Evolutionary conservation across 108 stramenopile genomes (phyloP).

Genomic region (Fragilariopsis cylindrus): DNA sequence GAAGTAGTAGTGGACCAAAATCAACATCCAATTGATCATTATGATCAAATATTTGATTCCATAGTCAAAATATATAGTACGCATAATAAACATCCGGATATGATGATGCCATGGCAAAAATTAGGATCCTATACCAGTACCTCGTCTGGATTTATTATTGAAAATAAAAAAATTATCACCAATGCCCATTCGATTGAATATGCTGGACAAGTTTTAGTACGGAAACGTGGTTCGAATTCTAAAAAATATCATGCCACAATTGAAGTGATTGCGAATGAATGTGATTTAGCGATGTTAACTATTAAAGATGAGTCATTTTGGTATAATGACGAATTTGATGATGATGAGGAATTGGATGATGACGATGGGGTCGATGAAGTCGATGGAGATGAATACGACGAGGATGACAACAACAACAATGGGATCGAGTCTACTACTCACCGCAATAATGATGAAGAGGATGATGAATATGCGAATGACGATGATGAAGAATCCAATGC

Average conservation of each 20-base stretch:
- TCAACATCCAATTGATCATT: background rate
- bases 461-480: background rate
- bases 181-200: conserved; percentile 66
- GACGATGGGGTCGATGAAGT: too few species aligned
- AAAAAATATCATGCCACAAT: conserved; percentile 46
- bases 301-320: conserved; percentile 28
- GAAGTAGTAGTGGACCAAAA: too few species aligned
- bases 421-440: background rate
- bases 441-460: background rate
- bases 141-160: conserved; percentile 53
- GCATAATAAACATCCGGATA: conserved; percentile 52
- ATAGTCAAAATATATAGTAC: conserved; percentile 58
- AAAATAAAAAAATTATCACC: conserved; percentile 61
- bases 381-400: background rate
- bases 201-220: conserved; percentile 57
- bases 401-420: background rate
- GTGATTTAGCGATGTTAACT: conserved; percentile 61
- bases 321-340: background rate
- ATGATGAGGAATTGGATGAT: background rate
- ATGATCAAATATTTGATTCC: conserved; percentile 38
- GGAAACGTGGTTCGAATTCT: conserved; percentile 45
- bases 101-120: conserved; percentile 59
- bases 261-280: conserved; percentile 52
- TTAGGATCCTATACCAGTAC: conserved; percentile 46
- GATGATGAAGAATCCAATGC: background rate